Percentiles rank a stretch among this genome's conserved stretches.
These are phyloP conservation scores for Lentithecium fluviatile DNA, from an alignment of 495 filamentous ascomycete species.

Conservation along the genomic window DNA sequence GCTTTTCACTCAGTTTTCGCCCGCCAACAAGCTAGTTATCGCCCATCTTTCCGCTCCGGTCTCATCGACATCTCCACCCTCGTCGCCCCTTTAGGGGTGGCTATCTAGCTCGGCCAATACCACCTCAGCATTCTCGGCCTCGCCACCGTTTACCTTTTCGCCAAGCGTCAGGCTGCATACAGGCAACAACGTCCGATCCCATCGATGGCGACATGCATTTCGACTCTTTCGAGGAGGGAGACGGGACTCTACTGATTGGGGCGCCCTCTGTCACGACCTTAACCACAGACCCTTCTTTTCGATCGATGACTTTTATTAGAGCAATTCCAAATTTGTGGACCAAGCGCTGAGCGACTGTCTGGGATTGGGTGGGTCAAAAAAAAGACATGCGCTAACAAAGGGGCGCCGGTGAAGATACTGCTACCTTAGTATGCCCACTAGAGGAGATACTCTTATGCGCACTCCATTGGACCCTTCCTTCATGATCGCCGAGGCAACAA, in stretches of 20 bases:
- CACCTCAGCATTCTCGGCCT: no score
- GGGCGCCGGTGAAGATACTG: not conserved
- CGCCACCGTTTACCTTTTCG: not conserved
- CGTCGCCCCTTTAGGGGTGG: not conserved
- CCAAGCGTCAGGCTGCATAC: not conserved
- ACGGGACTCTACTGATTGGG: not conserved
- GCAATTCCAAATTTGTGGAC: not conserved
- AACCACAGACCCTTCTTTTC: not conserved
- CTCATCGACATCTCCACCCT: not conserved
- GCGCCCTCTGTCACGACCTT: not conserved
- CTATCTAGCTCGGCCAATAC: no score
- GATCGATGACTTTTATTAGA: not conserved
- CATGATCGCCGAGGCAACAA: no score
- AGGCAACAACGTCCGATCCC: conserved; percentile 10
- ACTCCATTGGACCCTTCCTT: no score
- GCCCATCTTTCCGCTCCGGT: not conserved
- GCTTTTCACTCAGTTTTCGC: no score
- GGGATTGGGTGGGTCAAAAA: conserved; percentile 12
- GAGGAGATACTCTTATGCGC: no score
- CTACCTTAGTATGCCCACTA: no score
- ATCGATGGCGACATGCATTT: conserved; percentile 3
- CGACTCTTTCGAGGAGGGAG: not conserved
- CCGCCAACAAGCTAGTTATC: not conserved
- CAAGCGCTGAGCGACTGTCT: conserved; percentile 4
- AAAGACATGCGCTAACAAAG: conserved; percentile 14